Evolutionary conservation across 2,329 filamentous ascomycete genomes (phyloP), one percentile per base, ranked within the genome.

Genomic region (Parascedosporium putredinis): DNA sequence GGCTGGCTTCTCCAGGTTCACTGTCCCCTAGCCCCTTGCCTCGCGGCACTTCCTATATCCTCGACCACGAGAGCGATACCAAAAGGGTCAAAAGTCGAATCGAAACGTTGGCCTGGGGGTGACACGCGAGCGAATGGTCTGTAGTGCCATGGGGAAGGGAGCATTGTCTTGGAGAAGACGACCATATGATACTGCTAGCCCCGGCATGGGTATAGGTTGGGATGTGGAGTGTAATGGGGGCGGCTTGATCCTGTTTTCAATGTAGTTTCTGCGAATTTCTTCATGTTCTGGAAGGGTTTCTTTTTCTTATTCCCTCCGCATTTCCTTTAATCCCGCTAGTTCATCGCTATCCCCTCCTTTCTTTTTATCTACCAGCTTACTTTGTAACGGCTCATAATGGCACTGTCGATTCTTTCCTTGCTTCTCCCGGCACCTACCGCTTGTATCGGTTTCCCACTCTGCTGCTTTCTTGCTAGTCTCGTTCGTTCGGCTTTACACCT

Each of bases 321-420:
- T 44, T 10, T 18, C 14, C 3, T 16, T 6, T 43, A n/a, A n/a
- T n/a, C n/a, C n/a, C n/a, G n/a, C n/a, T n/a, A n/a, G n/a, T n/a
- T n/a, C n/a, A n/a, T 46, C 16, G 44, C 24, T 31, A 31, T 18
- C 14, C 8, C 14, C 12, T 29, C 40, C 6, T 38, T 53, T 47
- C 48, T 50, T 53, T 46, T 47, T 53, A 47, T 45, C 25, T 46
- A 7, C 29, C 10, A 47, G 23, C 50, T 23, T 50, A 47, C 36
- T 50, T 12, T 45, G n/a, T 42, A 36, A 25, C 25, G 20, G 23
- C 29, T 42, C 18, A 42, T 42, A 23, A 42, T 42, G 36, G 36
- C 22, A 23, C 22, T 42, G 16, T 23, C 22, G 20, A 20, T 42
- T 18, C 10, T 34, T 45, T 51, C 5, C 42, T n/a, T n/a, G n/a